phyloP scores from a whole-genome alignment of 371 early-diverging fungal species.

The Entomophthora muscae region DNA sequence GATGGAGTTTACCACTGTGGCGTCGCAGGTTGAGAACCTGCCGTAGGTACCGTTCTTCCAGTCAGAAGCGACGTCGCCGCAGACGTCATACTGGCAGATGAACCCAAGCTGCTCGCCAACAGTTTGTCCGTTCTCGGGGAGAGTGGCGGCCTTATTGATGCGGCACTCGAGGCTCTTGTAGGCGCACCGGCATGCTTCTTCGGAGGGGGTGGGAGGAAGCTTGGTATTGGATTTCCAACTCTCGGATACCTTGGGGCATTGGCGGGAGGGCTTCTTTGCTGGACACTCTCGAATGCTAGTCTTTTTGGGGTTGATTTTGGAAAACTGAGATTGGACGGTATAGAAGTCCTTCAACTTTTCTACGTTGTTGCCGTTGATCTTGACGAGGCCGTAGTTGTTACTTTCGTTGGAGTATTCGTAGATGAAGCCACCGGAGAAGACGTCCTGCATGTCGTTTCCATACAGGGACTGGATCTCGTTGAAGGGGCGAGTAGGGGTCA shows the following conservation, averaged over 20 bases:
- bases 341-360: constrained; percentile 15
- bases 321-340: background rate
- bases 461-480: constrained; percentile 31
- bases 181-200: no score
- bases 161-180: background rate
- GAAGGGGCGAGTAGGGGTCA: constrained; percentile 29
- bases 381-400: constrained; percentile 58
- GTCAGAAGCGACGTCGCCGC: background rate
- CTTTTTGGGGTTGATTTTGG: background rate
- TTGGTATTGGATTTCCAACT: constrained; percentile 33
- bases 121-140: background rate
- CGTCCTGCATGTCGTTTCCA: constrained; percentile 51
- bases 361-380: no score
- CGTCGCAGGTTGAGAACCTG: background rate
- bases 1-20: background rate
- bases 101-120: background rate
- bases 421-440: no score
- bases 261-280: background rate
- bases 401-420: constrained; percentile 65
- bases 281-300: background rate
- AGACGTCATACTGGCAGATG: no score
- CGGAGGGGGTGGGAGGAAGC: no score
- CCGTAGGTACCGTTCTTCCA: background rate
- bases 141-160: background rate
- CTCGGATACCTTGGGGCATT: constrained; percentile 30